Percentiles rank a stretch among this genome's conserved stretches.
Conservation (phyloP, 1,284 basidiomycete species). For the Lignosus rhinocerotis region DNA sequence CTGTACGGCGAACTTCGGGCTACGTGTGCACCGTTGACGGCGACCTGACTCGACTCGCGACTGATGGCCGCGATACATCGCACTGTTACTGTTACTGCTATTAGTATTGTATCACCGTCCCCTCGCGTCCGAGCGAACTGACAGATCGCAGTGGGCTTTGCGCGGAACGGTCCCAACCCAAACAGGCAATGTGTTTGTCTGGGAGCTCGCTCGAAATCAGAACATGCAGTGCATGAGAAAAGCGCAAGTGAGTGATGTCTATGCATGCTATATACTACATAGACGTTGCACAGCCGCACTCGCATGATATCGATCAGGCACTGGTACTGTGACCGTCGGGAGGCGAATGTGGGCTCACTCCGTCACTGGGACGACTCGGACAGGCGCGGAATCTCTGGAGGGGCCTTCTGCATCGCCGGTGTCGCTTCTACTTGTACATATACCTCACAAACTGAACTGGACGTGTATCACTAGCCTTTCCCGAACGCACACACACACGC, state of each 20-base stretch:
- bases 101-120: neutral
- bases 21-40: neutral
- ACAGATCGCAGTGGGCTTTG: neutral
- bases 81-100: too few relatives aligned
- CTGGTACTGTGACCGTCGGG: too few relatives aligned
- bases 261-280: too few relatives aligned
- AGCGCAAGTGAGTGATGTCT: neutral
- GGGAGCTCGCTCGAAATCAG: too few relatives aligned
- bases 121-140: neutral
- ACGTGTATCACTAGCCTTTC: neutral
- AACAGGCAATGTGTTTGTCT: neutral
- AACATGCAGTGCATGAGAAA: too few relatives aligned
- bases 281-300: neutral
- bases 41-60: slow-evolving; percentile 4
- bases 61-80: neutral
- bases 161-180: neutral
- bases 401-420: too few relatives aligned
- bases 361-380: neutral
- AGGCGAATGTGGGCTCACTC: too few relatives aligned
- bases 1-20: slow-evolving; percentile 6
- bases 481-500: neutral
- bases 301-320: neutral
- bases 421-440: neutral
- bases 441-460: slow-evolving; percentile 7
- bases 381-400: neutral